Evolutionary conservation across 352 stramenopile genomes (phyloP), one percentile per base, ranked within the genome.

Genomic region (Phytophthora cryptogea): DNA sequence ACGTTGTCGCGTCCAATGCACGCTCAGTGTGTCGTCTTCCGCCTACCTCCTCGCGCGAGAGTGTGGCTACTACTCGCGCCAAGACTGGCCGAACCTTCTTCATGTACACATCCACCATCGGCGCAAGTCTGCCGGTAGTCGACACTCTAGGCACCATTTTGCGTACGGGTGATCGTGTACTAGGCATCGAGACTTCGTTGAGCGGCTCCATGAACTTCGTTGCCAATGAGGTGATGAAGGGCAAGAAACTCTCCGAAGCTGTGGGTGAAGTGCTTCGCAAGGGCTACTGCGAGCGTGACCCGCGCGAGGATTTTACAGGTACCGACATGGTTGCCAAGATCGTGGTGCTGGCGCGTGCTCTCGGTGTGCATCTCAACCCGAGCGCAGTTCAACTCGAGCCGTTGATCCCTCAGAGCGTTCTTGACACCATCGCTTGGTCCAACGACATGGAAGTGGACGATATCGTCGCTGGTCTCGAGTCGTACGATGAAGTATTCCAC

Each of bases 91-190:
- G 80, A 20, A 79, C 81, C 8, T 93, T 88, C 51, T 77, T 90
- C 62, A 82, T 93, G 75, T 92, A 90, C 73, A 87, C 83, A 20
- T 90, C 84, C 8, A 90, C 83, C 8, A 83, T 93, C 48, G 80
- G 72, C 8, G 84, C 81, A 27, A 89, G 75, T 54, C 33, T 93
- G 5, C 84, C 84, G 0, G 78, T 93, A 10, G 62, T 93, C 30
- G 80, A 90, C 52, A 93, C 84, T 20, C 69, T 93, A 10, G 78
- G 76, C 39, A 88, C 89, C 57, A 87, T 91, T 41, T 47, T 93
- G 51, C 77, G 81, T 32, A 92, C 78, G 2, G 84, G 82, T 42
- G 84, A 93, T 35, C 74, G 80, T 14, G 70, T 93, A 17, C 63
- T 76, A 23, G 46, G 64, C 35, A 88, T 93, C 40, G 69, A 79